Conservation (phyloP, 2,329 filamentous ascomycete genomes). For the Fusarium scirpi region DNA sequence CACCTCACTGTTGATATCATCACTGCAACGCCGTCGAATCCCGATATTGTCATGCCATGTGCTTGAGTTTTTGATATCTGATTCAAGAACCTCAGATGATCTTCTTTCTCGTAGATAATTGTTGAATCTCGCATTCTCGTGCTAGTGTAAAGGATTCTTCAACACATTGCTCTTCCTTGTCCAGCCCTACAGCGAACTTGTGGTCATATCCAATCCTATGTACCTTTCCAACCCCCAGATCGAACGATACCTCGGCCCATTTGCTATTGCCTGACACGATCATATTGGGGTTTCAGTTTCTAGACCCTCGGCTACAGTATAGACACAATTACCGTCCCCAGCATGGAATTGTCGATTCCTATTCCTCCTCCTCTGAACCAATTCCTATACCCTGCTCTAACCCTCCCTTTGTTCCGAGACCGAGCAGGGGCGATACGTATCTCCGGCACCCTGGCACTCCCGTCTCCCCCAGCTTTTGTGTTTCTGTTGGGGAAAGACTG, state of each 20-base stretch:
- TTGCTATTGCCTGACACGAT: slow-evolving; percentile 32
- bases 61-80: not conserved
- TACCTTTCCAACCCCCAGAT: slow-evolving; percentile 23
- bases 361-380: not conserved
- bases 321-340: slow-evolving; percentile 4
- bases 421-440: slow-evolving; percentile 27
- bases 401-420: slow-evolving; percentile 36
- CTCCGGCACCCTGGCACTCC: slow-evolving; percentile 27
- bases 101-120: slow-evolving; percentile 3
- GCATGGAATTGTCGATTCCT: slow-evolving; percentile 8
- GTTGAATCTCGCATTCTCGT: slow-evolving; percentile 17
- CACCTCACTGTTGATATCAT: slow-evolving; percentile 14
- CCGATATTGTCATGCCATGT: slow-evolving; percentile 32
- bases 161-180: slow-evolving; percentile 1
- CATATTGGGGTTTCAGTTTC: slow-evolving; percentile 8
- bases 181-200: slow-evolving; percentile 37
- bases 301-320: slow-evolving; percentile 1
- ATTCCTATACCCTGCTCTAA: slow-evolving; percentile 2
- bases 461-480: slow-evolving; percentile 42
- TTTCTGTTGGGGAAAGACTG: slow-evolving; percentile 38
- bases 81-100: slow-evolving; percentile 16
- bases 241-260: slow-evolving; percentile 45
- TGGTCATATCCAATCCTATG: slow-evolving; percentile 3
- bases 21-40: slow-evolving; percentile 15
- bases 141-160: not conserved